These are phyloP conservation scores for Penicillium crustosum DNA, from an alignment of 2,329 filamentous ascomycete genomes.

Conservation along the genomic window DNA sequence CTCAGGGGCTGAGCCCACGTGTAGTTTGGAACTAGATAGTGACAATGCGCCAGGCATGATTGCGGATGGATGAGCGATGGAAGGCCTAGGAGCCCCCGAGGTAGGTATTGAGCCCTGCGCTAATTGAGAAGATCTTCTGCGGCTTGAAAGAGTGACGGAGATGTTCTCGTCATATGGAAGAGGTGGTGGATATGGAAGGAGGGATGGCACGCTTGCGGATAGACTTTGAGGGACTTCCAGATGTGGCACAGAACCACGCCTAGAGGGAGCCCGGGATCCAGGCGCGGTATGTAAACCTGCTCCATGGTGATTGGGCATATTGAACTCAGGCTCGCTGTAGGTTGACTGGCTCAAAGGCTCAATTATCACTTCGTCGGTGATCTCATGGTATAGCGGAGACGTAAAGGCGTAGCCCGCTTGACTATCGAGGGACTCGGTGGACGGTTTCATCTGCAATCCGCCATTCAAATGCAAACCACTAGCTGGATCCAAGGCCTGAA, in stretches of 20 bases:
- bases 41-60: slow-evolving; percentile 37
- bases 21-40: slow-evolving; percentile 15
- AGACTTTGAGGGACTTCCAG: slow-evolving; percentile 21
- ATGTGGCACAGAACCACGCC: slow-evolving; percentile 18
- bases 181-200: slow-evolving; percentile 23
- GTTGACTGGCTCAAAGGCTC: slow-evolving; percentile 32
- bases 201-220: slow-evolving; percentile 30
- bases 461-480: slow-evolving; percentile 13
- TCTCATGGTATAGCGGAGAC: slow-evolving; percentile 31
- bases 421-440: slow-evolving; percentile 32
- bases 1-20: slow-evolving; percentile 32
- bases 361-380: slow-evolving; percentile 24
- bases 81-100: slow-evolving; percentile 7
- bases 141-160: slow-evolving; percentile 30
- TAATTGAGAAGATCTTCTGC: slow-evolving; percentile 13
- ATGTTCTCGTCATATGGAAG: slow-evolving; percentile 40
- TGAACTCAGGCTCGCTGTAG: slow-evolving; percentile 34
- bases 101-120: slow-evolving; percentile 13
- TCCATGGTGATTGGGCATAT: slow-evolving; percentile 15
- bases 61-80: slow-evolving; percentile 33
- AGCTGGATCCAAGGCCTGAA: slow-evolving; percentile 14
- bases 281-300: slow-evolving; percentile 28
- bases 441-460: slow-evolving; percentile 29
- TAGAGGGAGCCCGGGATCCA: slow-evolving; percentile 27
- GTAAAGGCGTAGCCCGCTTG: slow-evolving; percentile 27